Evolutionary conservation across 2,329 filamentous ascomycete species (phyloP), one percentile per base, ranked within the genome.

Genomic region (Nemania sp.): DNA sequence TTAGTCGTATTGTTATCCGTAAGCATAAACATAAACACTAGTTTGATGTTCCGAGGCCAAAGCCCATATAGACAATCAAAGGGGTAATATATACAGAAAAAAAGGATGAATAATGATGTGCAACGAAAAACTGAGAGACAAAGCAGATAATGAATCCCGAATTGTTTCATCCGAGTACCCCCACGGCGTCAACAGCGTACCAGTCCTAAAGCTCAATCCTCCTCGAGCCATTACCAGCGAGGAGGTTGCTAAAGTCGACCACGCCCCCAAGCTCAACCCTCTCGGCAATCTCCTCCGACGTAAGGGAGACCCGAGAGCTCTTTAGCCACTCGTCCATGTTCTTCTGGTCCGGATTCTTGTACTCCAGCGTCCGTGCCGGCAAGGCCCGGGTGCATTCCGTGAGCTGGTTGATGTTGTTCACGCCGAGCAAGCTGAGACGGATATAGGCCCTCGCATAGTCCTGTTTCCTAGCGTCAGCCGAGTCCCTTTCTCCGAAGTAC

Each of bases 351-450:
- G 64, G 65, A n/a, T 54, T 63, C 53, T 55, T 57, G 62, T 68
- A 75, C 13, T 57, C 62, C 45, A 29, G 57, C n/a, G 65, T 68
- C 42, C 69, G 67, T 0, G 75, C 62, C 5, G 79, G 83, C 10
- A 85, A 71, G 2, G 81, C 81, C 65, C 80, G 78, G 10, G 81
- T 83, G 76, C 83, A 86, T 64, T 85, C 83, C 15, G 78, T 81
- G 45, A 86, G 72, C 20, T 75, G 70, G 69, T 85, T 85, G 70
- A 86, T 81, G 67, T 84, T 84, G 67, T 81, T 77, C 13, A 85
- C 82, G 2, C 83, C 83, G 11, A 86, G 78, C 2, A 86, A 72
- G 34, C 79, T 82, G 39, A 86, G 74, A 20, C 82, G 80, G 46
- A 83, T 76, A 65, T 85, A 85, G 12, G 80, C 82, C 37, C 76